These are phyloP conservation scores for Zanthoxylum bungeanum DNA, from an alignment of 345 rosid genomes.

Conservation along the genomic window DNA sequence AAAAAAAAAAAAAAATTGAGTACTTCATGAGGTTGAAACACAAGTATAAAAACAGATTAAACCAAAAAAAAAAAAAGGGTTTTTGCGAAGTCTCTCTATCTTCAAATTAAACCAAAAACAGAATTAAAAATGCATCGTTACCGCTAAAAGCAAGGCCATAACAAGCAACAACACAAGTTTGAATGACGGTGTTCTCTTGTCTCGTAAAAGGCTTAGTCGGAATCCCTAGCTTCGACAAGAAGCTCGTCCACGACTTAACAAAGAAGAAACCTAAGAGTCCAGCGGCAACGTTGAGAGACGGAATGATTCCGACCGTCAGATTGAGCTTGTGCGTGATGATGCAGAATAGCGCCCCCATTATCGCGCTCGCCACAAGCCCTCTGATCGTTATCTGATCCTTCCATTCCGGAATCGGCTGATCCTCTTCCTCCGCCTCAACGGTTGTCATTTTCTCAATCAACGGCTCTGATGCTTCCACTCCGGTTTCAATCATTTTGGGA, in stretches of 20 bases:
- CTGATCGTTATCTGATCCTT: constrained; percentile 87
- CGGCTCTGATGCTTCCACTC: constrained; percentile 26
- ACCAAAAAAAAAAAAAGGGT: too few species aligned
- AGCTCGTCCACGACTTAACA: constrained; percentile 84
- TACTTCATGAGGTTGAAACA: background rate
- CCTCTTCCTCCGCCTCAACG: constrained; percentile 35
- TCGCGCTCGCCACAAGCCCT: constrained; percentile 65
- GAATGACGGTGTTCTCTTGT: constrained; percentile 93
- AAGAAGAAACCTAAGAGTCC: constrained; percentile 93
- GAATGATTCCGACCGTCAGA: constrained; percentile 86
- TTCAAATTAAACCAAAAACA: background rate
- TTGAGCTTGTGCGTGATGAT: constrained; percentile 89
- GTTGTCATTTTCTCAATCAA: constrained; percentile 44
- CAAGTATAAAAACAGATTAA: background rate
- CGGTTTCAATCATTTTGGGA: constrained; percentile 52
- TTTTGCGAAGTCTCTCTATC: too few species aligned
- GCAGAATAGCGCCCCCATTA: constrained; percentile 72
- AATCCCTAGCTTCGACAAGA: constrained; percentile 58
- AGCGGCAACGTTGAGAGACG: constrained; percentile 88
- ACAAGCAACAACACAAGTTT: constrained; percentile 96
- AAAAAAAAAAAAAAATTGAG: background rate
- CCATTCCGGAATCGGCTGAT: constrained; percentile 67
- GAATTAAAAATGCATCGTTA: background rate
- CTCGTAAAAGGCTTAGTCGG: constrained; percentile 65
- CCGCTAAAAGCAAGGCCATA: constrained; percentile 94